These are phyloP conservation scores for Hypericum androsaemum DNA, from an alignment of 345 rosid genomes.

Conservation along the genomic window DNA sequence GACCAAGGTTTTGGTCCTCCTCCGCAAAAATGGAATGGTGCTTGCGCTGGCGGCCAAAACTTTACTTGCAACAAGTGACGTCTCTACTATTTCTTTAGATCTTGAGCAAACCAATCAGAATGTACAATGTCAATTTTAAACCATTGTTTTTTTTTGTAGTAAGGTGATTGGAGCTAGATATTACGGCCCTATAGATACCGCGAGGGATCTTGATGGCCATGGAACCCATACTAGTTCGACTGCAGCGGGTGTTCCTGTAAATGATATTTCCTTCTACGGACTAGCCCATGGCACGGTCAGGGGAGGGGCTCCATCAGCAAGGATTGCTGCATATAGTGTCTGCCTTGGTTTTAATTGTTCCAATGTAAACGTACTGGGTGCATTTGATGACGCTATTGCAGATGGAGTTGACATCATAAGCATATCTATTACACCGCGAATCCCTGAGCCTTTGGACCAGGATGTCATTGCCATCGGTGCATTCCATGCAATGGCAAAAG, in stretches of 20 bases:
- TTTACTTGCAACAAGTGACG: too few species aligned
- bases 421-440: constrained; percentile 37
- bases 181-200: constrained; percentile 32
- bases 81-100: too few species aligned
- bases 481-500: constrained; percentile 61
- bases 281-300: constrained; percentile 62
- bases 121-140: too few species aligned
- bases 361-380: constrained; percentile 57
- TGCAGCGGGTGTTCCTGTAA: constrained; percentile 52
- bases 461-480: constrained; percentile 81
- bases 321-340: constrained; percentile 62
- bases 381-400: constrained; percentile 63
- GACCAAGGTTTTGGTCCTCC: too few species aligned
- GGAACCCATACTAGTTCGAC: constrained; percentile 74
- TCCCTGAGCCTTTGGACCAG: constrained; percentile 12
- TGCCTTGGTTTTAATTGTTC: constrained; percentile 46
- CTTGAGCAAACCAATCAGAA: too few species aligned
- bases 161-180: constrained; percentile 77
- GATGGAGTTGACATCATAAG: constrained; percentile 72
- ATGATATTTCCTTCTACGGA: constrained; percentile 60
- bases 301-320: constrained; percentile 61
- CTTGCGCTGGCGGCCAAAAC: too few species aligned
- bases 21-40: too few species aligned
- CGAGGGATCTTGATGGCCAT: constrained; percentile 67
- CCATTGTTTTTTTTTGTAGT: constrained; percentile 19